A percentile compares a stretch with the other conserved stretches of the same genome.
Evolutionary conservation across 768 basidiomycete genomes (phyloP).

Genomic region (Leccinum longicurvipes): DNA sequence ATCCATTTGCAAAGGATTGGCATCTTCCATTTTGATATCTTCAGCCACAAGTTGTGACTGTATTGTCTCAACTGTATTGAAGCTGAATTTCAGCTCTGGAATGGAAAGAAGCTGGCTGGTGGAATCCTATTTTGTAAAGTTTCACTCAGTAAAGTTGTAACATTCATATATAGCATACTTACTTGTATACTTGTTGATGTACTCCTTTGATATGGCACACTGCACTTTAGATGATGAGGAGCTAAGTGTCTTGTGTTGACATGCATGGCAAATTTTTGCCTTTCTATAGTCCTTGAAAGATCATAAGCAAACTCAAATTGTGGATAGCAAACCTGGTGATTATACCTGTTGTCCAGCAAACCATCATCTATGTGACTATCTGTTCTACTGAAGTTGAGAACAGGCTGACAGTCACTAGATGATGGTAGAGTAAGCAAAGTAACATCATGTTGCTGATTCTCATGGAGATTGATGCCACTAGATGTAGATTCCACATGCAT

Average conservation of each 20-base stretch:
- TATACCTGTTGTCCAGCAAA: conserved; percentile 6
- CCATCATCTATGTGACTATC: not conserved
- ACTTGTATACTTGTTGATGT: conserved; percentile 1
- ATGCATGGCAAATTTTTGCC: conserved; percentile 9
- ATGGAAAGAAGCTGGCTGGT: not conserved
- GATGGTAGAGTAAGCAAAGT: not conserved
- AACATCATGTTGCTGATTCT: not conserved
- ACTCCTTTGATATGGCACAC: not conserved
- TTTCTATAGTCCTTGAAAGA: not conserved
- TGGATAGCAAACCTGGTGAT: not conserved
- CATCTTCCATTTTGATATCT: not conserved
- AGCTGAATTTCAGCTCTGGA: not conserved
- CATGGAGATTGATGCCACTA: not conserved
- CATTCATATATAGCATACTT: not conserved
- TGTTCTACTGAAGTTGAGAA: not conserved
- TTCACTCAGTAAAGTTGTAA: not conserved
- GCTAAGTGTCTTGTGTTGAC: conserved; percentile 21
- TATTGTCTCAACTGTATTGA: not conserved
- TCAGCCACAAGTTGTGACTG: not conserved
- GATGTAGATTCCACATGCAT: conserved; percentile 5
- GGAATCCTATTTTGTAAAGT: not conserved
- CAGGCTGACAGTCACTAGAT: not conserved
- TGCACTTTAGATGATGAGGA: not conserved
- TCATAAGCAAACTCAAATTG: not conserved
- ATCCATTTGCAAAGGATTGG: not conserved